Conservation (phyloP, 345 rosid genomes). For the Barbarea vulgaris region DNA sequence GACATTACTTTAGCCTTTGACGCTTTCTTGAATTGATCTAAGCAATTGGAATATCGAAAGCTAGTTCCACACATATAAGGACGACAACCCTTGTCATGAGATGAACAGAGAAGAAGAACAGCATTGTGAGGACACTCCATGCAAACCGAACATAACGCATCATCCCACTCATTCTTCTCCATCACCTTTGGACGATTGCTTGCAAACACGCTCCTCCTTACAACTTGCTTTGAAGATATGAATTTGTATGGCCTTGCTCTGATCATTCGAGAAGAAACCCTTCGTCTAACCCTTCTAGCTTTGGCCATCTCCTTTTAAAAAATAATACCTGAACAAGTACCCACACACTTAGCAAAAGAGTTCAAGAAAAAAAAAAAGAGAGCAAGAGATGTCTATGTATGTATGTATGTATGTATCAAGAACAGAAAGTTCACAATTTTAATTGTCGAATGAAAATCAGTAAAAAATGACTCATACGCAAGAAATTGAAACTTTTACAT, state of each 20-base stretch:
- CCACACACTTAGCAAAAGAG: not conserved
- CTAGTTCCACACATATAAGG: slow-evolving; percentile 99
- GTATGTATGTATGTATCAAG: no score
- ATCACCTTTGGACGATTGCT: slow-evolving; percentile 52
- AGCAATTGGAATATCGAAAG: slow-evolving; percentile 90
- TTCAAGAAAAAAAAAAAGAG: no score
- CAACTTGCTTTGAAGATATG: slow-evolving; percentile 40
- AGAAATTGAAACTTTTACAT: no score
- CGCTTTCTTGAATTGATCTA: slow-evolving; percentile 87
- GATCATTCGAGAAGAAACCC: slow-evolving; percentile 50
- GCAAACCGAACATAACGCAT: slow-evolving; percentile 86
- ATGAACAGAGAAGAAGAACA: slow-evolving; percentile 95
- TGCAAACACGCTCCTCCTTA: slow-evolving; percentile 42
- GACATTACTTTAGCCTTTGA: slow-evolving; percentile 61
- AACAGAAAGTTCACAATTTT: not conserved
- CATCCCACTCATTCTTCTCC: slow-evolving; percentile 84
- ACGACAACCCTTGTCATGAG: slow-evolving; percentile 94
- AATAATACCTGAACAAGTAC: slow-evolving; percentile 15
- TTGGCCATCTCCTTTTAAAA: slow-evolving; percentile 55
- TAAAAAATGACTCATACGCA: no score
- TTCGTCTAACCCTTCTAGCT: slow-evolving; percentile 58
- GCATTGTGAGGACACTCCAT: slow-evolving; percentile 97
- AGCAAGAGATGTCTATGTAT: no score
- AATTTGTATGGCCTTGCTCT: slow-evolving; percentile 59
- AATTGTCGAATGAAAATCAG: no score